Evolutionary conservation across 306 rosid species (phyloP), one percentile per base, ranked within the genome.

Genomic region (Argentina anserina): DNA sequence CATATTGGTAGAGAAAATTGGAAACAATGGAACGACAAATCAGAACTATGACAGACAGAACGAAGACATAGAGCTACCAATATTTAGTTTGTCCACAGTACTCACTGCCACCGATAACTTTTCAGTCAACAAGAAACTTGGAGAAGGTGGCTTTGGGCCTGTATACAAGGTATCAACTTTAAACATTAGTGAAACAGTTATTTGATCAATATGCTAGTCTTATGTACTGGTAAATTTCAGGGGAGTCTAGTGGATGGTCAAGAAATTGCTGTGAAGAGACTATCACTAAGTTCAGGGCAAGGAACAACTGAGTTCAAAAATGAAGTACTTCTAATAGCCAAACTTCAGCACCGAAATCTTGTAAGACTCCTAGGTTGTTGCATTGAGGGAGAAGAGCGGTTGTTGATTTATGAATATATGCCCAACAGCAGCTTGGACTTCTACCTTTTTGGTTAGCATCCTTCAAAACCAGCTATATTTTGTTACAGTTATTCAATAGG

Each of bases 251-350:
- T 21, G 59, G 79, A 84, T 77, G 88, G 86, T 25, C 71, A 65
- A 80, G 88, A 84, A 59, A 77, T 87, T 37, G 88, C 90, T 7
- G 85, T 82, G 43, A 87, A 87, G 74, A 80, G 86, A 69, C 90
- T 87, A 42, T 84, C 85, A 7, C 31, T 0, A 40, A 74, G 66
- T 71, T 84, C 90, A 1, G 79, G 81, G 20, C 90, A 86, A 79
- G 88, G 88, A 56, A 1, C 60, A 10, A 76, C 41, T 2, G 86
- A 86, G 76, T 83, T 86, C 75, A 83, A 81, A 77, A 86, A 83
- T 58, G 86, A 86, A 70, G 87, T 86, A 4, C 64, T 56, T 23
- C 76, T 84, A 10, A 82, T 84, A 31, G 83, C 85, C 41, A 82
- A 82, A 67, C 82, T 87, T 70, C 87, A 87, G 66, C 90, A 80